Conservation (phyloP, 2,329 filamentous ascomycete genomes). For the Beauveria varroae region DNA sequence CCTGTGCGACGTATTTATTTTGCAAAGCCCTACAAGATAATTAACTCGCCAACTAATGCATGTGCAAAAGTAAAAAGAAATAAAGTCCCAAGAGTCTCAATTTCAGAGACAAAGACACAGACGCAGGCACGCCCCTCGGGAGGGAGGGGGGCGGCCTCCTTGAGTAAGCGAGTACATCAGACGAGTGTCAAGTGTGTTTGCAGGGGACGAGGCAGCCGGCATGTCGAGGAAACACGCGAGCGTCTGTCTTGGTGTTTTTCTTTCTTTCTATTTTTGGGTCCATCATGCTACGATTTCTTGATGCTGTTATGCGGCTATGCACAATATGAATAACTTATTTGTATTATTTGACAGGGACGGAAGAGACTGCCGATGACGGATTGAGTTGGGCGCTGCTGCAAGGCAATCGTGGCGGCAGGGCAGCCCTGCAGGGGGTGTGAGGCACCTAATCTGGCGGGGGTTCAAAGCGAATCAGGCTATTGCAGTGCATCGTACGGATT, state of each 20-base stretch:
- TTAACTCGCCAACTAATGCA: too few species aligned
- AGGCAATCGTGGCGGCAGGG: background rate
- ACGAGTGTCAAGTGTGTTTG: constrained; percentile 5
- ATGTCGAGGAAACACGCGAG: background rate
- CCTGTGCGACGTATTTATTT: background rate
- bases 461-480: too few species aligned
- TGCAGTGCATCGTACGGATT: too few species aligned
- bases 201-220: background rate
- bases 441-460: too few species aligned
- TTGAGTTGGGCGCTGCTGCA: background rate
- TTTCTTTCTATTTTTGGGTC: too few species aligned
- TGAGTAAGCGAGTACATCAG: background rate
- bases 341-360: background rate
- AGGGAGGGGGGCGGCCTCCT: background rate
- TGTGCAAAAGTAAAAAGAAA: background rate
- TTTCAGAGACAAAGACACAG: background rate
- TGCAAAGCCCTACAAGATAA: background rate
- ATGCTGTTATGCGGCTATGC: too few species aligned
- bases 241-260: background rate
- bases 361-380: background rate
- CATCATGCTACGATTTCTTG: too few species aligned
- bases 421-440: background rate
- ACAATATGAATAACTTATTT: too few species aligned
- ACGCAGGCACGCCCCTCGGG: background rate
- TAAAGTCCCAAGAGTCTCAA: too few species aligned